These are phyloP conservation scores for Angophora floribunda DNA, from an alignment of 345 rosid genomes.

Conservation along the genomic window DNA sequence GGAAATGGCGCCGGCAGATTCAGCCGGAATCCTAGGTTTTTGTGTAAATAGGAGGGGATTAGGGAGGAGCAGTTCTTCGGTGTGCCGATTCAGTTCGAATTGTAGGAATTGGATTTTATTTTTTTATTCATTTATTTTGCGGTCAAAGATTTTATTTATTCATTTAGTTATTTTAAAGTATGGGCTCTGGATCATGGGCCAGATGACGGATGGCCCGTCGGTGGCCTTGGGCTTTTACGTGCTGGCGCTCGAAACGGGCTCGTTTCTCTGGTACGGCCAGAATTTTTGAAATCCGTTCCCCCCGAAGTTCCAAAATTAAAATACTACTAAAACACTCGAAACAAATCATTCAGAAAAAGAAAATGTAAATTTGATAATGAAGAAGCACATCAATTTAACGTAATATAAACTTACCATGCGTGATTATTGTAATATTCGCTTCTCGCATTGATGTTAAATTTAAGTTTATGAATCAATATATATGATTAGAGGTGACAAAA, in stretches of 20 bases:
- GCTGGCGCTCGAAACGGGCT: not conserved
- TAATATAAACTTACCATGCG: not conserved
- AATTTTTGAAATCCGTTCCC: not conserved
- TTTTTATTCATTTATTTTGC: not conserved
- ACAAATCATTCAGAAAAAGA: too few species aligned
- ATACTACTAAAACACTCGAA: not conserved
- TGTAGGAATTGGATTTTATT: not conserved
- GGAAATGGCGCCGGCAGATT: not conserved
- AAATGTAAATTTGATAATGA: not conserved
- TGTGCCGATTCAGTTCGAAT: not conserved
- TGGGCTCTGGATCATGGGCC: not conserved
- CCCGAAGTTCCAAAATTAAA: not conserved
- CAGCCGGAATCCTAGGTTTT: not conserved
- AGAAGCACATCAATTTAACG: not conserved
- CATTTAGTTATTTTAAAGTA: not conserved
- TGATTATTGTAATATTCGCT: fast-evolving
- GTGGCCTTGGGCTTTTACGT: too few species aligned
- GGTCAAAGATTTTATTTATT: not conserved
- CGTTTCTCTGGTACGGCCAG: not conserved
- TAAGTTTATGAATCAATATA: fast-evolving
- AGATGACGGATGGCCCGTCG: not conserved
- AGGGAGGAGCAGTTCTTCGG: not conserved
- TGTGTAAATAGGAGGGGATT: not conserved
- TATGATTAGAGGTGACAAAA: too few species aligned
- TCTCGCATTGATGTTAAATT: not conserved